phyloP scores from a whole-genome alignment of 1,284 basidiomycete species.

The Lignosus rhinocerotis region DNA sequence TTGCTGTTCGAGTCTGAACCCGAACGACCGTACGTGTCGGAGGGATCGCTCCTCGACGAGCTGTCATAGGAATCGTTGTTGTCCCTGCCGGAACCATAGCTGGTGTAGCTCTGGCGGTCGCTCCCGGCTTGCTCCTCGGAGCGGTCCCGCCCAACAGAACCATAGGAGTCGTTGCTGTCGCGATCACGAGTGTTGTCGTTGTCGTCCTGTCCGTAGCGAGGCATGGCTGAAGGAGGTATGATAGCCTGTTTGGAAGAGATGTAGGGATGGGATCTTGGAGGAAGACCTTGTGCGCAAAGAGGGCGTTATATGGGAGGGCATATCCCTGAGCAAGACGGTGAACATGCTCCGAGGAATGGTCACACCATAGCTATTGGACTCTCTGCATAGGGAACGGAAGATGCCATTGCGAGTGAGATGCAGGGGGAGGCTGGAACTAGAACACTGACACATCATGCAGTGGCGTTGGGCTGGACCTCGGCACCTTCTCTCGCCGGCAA shows the following conservation, averaged over 20 bases:
- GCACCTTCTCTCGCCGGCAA: background rate
- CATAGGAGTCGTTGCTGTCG: slow-evolving; percentile 13
- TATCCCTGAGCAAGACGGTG: background rate
- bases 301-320: too few relatives aligned
- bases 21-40: background rate
- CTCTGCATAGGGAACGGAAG: background rate
- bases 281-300: background rate
- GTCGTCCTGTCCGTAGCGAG: slow-evolving; percentile 16
- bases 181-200: background rate
- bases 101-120: slow-evolving; percentile 5
- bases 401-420: background rate
- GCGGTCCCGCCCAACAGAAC: background rate
- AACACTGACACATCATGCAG: background rate
- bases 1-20: background rate
- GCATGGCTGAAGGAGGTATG: slow-evolving; percentile 1
- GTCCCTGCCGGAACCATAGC: slow-evolving; percentile 7
- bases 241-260: background rate
- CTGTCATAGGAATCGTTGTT: background rate
- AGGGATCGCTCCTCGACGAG: slow-evolving; percentile 1
- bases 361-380: background rate
- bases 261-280: background rate
- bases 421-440: background rate
- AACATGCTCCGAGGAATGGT: background rate
- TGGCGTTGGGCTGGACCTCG: slow-evolving; percentile 1
- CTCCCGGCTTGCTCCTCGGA: background rate